Conservation (phyloP, 441 rosid species). For the Syzygium malaccense region DNA sequence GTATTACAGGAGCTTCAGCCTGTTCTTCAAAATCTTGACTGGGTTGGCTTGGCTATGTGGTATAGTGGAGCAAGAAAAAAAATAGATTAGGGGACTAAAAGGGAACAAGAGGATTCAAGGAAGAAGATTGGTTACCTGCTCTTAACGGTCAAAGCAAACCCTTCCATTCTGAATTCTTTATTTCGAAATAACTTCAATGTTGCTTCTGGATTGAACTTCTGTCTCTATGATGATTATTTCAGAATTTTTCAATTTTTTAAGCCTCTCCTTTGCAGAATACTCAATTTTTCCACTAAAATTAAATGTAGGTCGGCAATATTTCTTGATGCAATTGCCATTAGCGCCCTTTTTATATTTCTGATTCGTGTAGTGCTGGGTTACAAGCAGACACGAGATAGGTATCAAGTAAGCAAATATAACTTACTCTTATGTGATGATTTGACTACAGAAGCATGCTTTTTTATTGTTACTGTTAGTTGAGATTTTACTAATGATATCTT, state of each 20-base stretch:
- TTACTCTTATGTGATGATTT: neutral
- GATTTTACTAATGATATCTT: constrained; percentile 3
- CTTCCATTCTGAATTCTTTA: neutral
- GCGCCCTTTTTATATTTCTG: constrained; percentile 75
- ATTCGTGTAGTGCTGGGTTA: constrained; percentile 90
- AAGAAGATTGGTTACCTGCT: neutral
- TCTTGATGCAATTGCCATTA: constrained; percentile 77
- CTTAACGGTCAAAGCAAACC: neutral
- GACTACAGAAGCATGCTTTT: neutral
- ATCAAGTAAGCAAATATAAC: constrained; percentile 55
- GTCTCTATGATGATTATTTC: neutral
- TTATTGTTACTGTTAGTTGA: neutral
- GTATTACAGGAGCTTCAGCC: neutral
- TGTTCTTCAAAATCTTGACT: neutral
- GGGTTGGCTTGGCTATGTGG: neutral
- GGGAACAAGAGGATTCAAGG: neutral
- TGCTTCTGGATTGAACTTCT: neutral
- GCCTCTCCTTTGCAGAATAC: neutral
- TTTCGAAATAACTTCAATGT: neutral
- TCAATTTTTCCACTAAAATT: neutral
- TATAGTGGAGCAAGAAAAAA: neutral
- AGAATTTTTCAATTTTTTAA: neutral
- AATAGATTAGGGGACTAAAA: neutral
- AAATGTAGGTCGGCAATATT: constrained; percentile 70
- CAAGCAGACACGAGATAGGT: constrained; percentile 97